Percentiles rank a stretch among this genome's conserved stretches.
phyloP scores from a whole-genome alignment of 495 filamentous ascomycete genomes.

The Cryomyces antarcticus region DNA sequence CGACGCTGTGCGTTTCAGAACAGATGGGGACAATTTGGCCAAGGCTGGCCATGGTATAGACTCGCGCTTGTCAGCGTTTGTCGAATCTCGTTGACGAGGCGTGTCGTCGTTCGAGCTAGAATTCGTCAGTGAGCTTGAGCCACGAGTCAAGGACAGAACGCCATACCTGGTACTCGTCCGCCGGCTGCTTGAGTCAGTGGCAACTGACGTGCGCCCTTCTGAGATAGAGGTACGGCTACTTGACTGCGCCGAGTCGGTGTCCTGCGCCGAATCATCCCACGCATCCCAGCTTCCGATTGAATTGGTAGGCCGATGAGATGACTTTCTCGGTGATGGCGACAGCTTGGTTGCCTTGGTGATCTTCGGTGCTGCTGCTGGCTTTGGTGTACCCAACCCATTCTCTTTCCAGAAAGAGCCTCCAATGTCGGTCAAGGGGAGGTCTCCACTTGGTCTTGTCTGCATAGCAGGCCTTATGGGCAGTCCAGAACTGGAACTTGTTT shows the following conservation, averaged over 20 bases:
- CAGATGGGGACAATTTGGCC: slow-evolving; percentile 41
- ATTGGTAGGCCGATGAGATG: neutral
- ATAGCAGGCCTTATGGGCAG: neutral
- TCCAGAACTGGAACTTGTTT: neutral
- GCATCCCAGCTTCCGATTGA: slow-evolving; percentile 14
- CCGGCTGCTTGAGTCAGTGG: slow-evolving; percentile 9
- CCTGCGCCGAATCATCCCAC: slow-evolving; percentile 14
- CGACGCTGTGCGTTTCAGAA: slow-evolving; percentile 46
- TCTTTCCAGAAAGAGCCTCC: slow-evolving; percentile 18
- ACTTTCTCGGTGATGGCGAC: slow-evolving; percentile 6
- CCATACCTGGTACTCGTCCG: neutral
- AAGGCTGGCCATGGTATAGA: slow-evolving; percentile 44
- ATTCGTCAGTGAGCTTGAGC: no score
- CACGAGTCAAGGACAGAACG: no score
- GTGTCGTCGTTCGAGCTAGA: neutral
- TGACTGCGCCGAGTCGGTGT: slow-evolving; percentile 3
- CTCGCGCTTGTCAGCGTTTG: neutral
- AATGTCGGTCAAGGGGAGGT: slow-evolving; percentile 2
- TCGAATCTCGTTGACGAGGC: neutral
- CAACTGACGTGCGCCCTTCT: slow-evolving; percentile 6
- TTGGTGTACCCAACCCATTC: slow-evolving; percentile 13
- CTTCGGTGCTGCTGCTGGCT: slow-evolving; percentile 4
- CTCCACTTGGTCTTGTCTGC: neutral
- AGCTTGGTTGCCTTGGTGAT: slow-evolving; percentile 9
- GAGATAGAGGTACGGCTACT: slow-evolving; percentile 8